Conservation (phyloP, 352 stramenopile genomes). For the Phytophthora cryptogea region DNA sequence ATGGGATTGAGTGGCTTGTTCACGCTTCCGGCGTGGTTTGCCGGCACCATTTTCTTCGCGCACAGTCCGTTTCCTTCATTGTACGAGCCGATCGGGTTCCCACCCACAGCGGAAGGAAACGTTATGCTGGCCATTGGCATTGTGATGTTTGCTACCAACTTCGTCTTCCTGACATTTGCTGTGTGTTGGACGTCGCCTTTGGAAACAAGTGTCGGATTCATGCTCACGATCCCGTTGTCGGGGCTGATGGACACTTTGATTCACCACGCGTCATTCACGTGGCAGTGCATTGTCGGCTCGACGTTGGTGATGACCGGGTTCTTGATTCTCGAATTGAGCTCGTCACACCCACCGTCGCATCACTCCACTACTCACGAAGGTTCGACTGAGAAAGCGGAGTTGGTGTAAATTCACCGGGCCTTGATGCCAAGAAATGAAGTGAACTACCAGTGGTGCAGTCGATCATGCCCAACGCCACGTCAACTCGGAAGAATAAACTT, state of each 20-base stretch:
- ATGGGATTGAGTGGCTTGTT: slow-evolving; percentile 47
- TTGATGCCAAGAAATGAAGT: too few species aligned
- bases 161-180: slow-evolving; percentile 46
- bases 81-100: slow-evolving; percentile 49
- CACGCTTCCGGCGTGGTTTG: slow-evolving; percentile 47
- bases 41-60: slow-evolving; percentile 41
- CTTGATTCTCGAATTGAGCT: slow-evolving; percentile 39
- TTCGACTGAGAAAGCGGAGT: background rate
- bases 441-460: background rate
- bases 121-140: slow-evolving; percentile 38
- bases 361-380: background rate
- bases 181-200: slow-evolving; percentile 58
- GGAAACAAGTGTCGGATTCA: slow-evolving; percentile 58
- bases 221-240: slow-evolving; percentile 63
- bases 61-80: slow-evolving; percentile 36
- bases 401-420: background rate
- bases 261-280: slow-evolving; percentile 46
- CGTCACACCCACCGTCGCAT: background rate
- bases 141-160: slow-evolving; percentile 43
- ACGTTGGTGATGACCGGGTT: slow-evolving; percentile 58
- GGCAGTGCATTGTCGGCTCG: slow-evolving; percentile 51
- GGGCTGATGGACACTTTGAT: slow-evolving; percentile 45
- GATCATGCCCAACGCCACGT: background rate
- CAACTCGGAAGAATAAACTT: too few species aligned
- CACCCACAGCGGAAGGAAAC: slow-evolving; percentile 32